Evolutionary conservation across 2,329 filamentous ascomycete genomes (phyloP), one percentile per base, ranked within the genome.

Genomic region (Canariomyces notabilis): DNA sequence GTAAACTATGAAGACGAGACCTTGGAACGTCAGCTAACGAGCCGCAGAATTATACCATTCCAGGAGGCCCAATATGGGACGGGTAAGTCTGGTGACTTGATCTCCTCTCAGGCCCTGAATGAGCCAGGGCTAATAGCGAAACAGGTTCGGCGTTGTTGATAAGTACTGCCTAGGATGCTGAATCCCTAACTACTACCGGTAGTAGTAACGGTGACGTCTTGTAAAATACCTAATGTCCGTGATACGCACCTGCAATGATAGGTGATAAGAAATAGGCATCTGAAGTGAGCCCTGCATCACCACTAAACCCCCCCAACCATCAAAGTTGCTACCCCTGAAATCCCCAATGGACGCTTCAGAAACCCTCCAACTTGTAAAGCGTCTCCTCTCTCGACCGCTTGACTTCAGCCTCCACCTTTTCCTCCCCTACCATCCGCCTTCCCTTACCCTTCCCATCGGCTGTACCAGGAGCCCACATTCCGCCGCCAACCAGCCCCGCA

Each of bases 401-500:
- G 35, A 12, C 16, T 33, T 29, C 19, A 22, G 37, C 18, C 46
- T 18, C 46, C 23, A 39, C 29, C 35, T 22, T 39, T 4, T 18
- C 16, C 31, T 36, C 18, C 14, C 21, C 26, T 29, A 15, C 23
- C 23, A 14, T 32, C 31, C 42, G 23, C 9, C 46, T 16, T 11
- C 35, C 15, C 29, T 42, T 26, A 32, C 32, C 11, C 14, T 29
- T 36, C 22, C 37, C 16, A 11, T 41, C 34, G 26, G 21, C 35
- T 31, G 26, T 18, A 18, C 26, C 20, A 2, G 23, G 43, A 33
- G 46, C 48, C 54, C 57, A 58, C 12, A 49, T 51, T 38, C 59
- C 64, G 7, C 64, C 62, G 2, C 64, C 64, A n/a, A 77, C 51
- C 32, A 80, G 61, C 53, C 69, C 66, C 15, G 74, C 61, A 62